phyloP scores from a whole-genome alignment of 371 early-diverging fungal species.

The Syncephalastrum contaminatum region DNA sequence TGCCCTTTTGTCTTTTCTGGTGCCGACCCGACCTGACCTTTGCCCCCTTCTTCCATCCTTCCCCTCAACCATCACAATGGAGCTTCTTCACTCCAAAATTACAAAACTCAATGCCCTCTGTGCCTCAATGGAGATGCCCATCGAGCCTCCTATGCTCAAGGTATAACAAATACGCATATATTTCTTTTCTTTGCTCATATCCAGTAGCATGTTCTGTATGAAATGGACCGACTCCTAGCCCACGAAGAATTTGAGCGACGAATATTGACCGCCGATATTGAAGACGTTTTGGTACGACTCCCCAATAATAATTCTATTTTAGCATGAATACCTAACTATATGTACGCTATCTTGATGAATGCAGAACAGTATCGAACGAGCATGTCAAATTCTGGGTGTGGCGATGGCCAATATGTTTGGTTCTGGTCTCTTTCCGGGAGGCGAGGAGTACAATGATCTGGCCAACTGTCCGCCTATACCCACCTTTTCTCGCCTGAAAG shows the following conservation, averaged over 20 bases:
- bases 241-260: constrained; percentile 16
- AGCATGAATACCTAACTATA: no score
- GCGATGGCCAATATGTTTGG: constrained; percentile 16
- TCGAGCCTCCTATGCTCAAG: background rate
- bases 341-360: no score
- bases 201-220: constrained; percentile 19
- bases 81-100: constrained; percentile 13
- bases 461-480: no score
- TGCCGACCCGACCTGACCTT: background rate
- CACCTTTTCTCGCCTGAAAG: constrained; percentile 14
- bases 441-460: no score
- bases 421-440: constrained; percentile 7
- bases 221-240: constrained; percentile 21
- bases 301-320: no score
- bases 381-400: constrained; percentile 19
- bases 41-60: background rate
- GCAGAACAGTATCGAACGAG: constrained; percentile 14
- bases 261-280: constrained; percentile 21
- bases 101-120: constrained; percentile 7
- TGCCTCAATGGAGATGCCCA: constrained; percentile 4
- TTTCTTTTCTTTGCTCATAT: constrained; percentile 1
- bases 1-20: no score
- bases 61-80: constrained; percentile 5
- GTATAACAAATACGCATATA: background rate
- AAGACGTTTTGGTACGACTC: constrained; percentile 21